A percentile compares a stretch with the other conserved stretches of the same genome.
These are phyloP conservation scores for Acorus calamus DNA, from an alignment of 106 monocot genomes.

Conservation along the genomic window DNA sequence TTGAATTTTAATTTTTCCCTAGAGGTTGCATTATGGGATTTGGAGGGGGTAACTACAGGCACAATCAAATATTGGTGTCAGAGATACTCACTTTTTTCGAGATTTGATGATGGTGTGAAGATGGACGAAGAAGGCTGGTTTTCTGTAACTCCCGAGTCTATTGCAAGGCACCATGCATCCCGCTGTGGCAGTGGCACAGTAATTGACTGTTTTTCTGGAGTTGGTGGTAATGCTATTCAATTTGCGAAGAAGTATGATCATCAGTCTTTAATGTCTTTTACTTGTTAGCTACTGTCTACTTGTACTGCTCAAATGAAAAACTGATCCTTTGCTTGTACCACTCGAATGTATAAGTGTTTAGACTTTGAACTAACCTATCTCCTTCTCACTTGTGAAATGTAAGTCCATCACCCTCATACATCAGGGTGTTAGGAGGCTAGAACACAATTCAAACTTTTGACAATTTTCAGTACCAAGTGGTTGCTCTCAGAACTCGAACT, in stretches of 20 bases:
- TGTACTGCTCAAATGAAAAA: no score
- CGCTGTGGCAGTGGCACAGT: constrained; percentile 53
- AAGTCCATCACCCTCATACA: no score
- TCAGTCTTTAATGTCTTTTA: background rate
- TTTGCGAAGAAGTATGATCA: constrained; percentile 69
- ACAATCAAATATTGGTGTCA: constrained; percentile 85
- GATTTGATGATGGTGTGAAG: constrained; percentile 78
- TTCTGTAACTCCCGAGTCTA: constrained; percentile 88
- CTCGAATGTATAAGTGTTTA: no score
- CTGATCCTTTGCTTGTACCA: no score
- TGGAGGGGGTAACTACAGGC: constrained; percentile 14
- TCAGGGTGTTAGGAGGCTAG: no score
- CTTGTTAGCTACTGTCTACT: no score
- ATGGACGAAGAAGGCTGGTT: constrained; percentile 99
- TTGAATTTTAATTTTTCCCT: constrained; percentile 9
- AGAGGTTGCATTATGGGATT: constrained; percentile 24
- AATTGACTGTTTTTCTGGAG: constrained; percentile 85
- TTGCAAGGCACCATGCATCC: constrained; percentile 87
- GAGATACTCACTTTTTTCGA: constrained; percentile 78
- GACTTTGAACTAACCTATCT: no score
- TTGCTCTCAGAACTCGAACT: no score
- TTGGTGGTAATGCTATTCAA: constrained; percentile 94
- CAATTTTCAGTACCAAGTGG: no score
- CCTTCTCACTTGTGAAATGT: no score
- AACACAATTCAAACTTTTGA: no score